Evolutionary conservation across 768 basidiomycete species (phyloP).

Genomic region (Tubosaeta sp.): DNA sequence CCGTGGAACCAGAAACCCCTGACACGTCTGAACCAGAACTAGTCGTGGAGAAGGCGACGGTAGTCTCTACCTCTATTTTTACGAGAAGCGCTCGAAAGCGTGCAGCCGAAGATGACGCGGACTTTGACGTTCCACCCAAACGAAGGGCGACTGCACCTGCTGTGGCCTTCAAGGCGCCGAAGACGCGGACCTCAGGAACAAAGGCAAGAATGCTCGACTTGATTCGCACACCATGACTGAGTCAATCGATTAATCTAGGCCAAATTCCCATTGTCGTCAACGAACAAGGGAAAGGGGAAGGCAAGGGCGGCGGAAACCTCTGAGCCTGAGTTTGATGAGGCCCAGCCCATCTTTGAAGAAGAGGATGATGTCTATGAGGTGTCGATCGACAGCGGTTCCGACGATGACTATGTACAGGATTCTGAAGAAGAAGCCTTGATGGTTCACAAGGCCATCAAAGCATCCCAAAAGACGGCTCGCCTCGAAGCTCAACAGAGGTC

Average conservation of each 20-base stretch:
- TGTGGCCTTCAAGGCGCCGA: slow-evolving; percentile 20
- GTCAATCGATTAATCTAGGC: slow-evolving; percentile 10
- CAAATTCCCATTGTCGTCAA: background rate
- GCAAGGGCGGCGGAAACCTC: slow-evolving; percentile 23
- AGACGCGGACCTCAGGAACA: slow-evolving; percentile 9
- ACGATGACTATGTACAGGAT: slow-evolving; percentile 34
- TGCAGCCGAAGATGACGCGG: slow-evolving; percentile 33
- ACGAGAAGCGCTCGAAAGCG: slow-evolving; percentile 25
- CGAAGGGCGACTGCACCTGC: slow-evolving; percentile 31
- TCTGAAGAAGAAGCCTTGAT: slow-evolving; percentile 41
- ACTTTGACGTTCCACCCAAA: slow-evolving; percentile 23
- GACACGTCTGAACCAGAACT: slow-evolving; percentile 42
- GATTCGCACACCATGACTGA: slow-evolving; percentile 13
- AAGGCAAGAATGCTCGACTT: slow-evolving; percentile 22
- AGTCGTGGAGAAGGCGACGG: background rate
- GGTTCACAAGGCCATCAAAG: slow-evolving; percentile 52
- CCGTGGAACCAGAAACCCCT: slow-evolving; percentile 48
- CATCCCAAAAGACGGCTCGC: slow-evolving; percentile 44
- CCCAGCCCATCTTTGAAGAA: slow-evolving; percentile 31
- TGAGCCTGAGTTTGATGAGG: slow-evolving; percentile 25
- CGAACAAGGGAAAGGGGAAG: slow-evolving; percentile 26
- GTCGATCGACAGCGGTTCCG: slow-evolving; percentile 53
- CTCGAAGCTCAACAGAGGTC: slow-evolving; percentile 26
- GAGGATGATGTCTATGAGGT: slow-evolving; percentile 43
- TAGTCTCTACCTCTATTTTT: background rate